These are phyloP conservation scores for Olyra latifolia DNA, from an alignment of 176 grass and related monocot genomes.

Conservation along the genomic window DNA sequence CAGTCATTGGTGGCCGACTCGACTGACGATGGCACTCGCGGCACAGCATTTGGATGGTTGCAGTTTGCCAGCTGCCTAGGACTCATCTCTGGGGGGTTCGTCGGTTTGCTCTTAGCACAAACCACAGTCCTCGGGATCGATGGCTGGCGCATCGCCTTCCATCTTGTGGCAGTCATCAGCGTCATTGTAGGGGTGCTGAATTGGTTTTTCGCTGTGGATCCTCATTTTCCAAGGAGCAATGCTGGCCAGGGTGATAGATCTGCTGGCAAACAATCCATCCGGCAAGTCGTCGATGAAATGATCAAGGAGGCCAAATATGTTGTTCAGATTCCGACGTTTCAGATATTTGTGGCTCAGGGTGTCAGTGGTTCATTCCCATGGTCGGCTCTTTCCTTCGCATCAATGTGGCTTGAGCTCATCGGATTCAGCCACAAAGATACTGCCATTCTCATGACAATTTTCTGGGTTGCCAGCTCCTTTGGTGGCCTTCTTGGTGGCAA, in stretches of 20 bases:
- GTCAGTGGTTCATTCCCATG: conserved; percentile 67
- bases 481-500: conserved; percentile 61
- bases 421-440: conserved; percentile 62
- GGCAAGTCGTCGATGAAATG: conserved; percentile 44
- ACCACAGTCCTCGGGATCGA: conserved; percentile 72
- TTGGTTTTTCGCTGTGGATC: conserved; percentile 53
- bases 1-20: conserved; percentile 84
- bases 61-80: conserved; percentile 69
- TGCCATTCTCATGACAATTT: conserved; percentile 51
- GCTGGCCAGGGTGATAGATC: background rate
- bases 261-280: background rate
- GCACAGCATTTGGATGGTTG: conserved; percentile 84
- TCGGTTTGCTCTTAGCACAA: conserved; percentile 58
- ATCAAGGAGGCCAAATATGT: conserved; percentile 55
- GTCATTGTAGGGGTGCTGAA: conserved; percentile 52
- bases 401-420: conserved; percentile 92
- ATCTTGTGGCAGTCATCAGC: conserved; percentile 64
- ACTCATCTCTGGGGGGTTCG: conserved; percentile 65
- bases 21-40: conserved; percentile 64
- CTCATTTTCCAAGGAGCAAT: conserved; percentile 29
- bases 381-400: conserved; percentile 69
- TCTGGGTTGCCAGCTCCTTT: conserved; percentile 49
- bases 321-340: conserved; percentile 62
- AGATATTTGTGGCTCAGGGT: conserved; percentile 74
- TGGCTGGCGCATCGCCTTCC: conserved; percentile 86